Conservation (phyloP, 805 yeast species). For the Wickerhamia fluorescens region DNA sequence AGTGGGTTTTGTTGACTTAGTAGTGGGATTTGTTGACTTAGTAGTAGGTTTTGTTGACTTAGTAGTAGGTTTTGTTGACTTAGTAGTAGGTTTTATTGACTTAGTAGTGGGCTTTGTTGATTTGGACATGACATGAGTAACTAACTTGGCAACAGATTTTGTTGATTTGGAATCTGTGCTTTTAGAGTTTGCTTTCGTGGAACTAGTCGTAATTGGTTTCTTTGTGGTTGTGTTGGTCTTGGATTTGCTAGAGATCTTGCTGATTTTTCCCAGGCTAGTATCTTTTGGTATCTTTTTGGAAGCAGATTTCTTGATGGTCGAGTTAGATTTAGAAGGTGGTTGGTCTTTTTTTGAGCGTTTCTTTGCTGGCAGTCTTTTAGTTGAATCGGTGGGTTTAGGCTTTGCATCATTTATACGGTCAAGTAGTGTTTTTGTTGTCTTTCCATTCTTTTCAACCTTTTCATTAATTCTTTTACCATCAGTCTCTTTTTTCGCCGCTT, state of each 20-base stretch:
- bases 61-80: slow-evolving; percentile 2
- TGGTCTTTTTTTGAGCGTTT: no score
- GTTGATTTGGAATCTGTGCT: neutral
- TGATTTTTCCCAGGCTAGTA: no score
- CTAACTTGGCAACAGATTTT: slow-evolving; percentile 15
- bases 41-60: slow-evolving; percentile 3
- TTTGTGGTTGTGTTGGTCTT: slow-evolving; percentile 18
- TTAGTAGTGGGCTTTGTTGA: slow-evolving; percentile 6
- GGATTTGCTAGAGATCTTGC: no score
- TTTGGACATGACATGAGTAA: slow-evolving; percentile 4
- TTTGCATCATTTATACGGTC: slow-evolving; percentile 9
- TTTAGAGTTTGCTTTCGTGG: slow-evolving; percentile 1
- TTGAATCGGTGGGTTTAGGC: no score
- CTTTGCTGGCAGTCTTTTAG: slow-evolving; percentile 12
- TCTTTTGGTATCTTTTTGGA: slow-evolving; percentile 12
- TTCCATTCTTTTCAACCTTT: slow-evolving; percentile 4
- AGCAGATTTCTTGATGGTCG: slow-evolving; percentile 4
- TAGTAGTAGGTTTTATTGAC: slow-evolving; percentile 7
- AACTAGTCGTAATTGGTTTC: neutral
- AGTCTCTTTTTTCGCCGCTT: slow-evolving; percentile 5
- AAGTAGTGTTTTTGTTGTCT: slow-evolving; percentile 7
- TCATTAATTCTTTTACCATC: slow-evolving; percentile 8
- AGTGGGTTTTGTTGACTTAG: neutral
- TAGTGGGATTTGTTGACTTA: slow-evolving; percentile 2
- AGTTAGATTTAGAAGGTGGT: slow-evolving; percentile 6